Evolutionary conservation across 75 land plant genomes (phyloP), one percentile per base, ranked within the genome.

Genomic region (Cupressus sempervirens): DNA sequence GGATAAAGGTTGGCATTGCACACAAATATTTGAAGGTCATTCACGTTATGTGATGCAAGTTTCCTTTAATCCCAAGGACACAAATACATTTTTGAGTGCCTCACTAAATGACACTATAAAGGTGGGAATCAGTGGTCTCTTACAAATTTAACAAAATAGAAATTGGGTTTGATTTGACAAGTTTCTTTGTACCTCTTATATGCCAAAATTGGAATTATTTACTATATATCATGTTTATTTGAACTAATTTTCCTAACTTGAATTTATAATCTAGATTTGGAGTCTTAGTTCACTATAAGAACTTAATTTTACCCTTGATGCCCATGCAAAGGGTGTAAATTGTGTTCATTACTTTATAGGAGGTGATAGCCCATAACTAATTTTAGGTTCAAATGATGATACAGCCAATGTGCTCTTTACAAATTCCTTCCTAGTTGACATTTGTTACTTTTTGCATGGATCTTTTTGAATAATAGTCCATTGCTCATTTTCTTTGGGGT

Each of bases 371-470:
- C 91, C 91, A 68, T 91, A 93, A 86, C 90, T 96, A 36, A 91
- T 96, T 43, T 94, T 97, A 75, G 98, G 98, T 84, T 96, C 98
- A 46, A 96, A 96, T 89, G 98, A 96, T 90, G 91, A 91, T 65
- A 94, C 98, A 83, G 98, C 95, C 15, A 96, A 96, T 94, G 96
- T 96, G 35, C 68, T 81, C 15, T 29, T 15, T 16, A 15, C 67
- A 82, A 52, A 35, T 48, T 11, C 14, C 4, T 68, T 35, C 23
- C 41, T 40, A 70, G 14, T 46, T 14, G 8, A 85, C 38, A 26
- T 32, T 20, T 81, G 10, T 0, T 43, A 83, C 48, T n/a, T n/a
- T n/a, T n/a, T n/a, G n/a, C n/a, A n/a, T n/a, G n/a, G n/a, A n/a
- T n/a, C n/a, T n/a, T n/a, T n/a, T n/a, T n/a, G n/a, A n/a, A n/a